These are phyloP conservation scores for Carex scoparia DNA, from an alignment of 176 grass and related monocot species.

Conservation along the genomic window DNA sequence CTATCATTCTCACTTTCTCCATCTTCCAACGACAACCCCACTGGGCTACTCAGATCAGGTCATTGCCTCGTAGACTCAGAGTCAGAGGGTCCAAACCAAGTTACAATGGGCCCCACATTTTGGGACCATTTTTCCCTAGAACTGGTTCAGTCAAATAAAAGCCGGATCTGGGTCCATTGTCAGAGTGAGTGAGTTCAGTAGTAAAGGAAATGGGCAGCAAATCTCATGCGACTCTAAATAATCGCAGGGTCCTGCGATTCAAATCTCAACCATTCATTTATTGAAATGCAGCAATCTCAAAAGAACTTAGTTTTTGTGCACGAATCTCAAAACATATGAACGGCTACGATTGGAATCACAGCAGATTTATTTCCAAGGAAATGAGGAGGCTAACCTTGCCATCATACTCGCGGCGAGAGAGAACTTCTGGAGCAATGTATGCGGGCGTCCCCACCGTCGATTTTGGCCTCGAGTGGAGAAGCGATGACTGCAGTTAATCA, in stretches of 20 bases:
- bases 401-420: constrained; percentile 58
- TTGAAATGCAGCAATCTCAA: too few relatives aligned
- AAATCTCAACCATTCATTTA: too few relatives aligned
- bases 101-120: neutral
- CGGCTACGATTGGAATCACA: too few relatives aligned
- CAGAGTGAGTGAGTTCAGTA: neutral
- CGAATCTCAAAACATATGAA: too few relatives aligned
- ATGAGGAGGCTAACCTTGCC: constrained; percentile 43
- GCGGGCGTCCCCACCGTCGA: constrained; percentile 76
- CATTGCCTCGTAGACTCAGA: neutral
- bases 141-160: neutral
- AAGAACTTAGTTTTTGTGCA: too few relatives aligned
- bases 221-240: too few relatives aligned
- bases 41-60: neutral
- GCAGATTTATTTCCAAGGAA: too few relatives aligned
- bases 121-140: neutral
- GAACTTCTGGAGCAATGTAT: constrained; percentile 77
- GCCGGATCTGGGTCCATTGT: neutral
- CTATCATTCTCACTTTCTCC: neutral
- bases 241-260: too few relatives aligned
- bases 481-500: constrained; percentile 53
- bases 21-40: neutral
- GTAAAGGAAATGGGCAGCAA: too few relatives aligned
- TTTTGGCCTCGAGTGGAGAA: constrained; percentile 83
- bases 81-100: neutral